Evolutionary conservation across 768 basidiomycete genomes (phyloP), one percentile per base, ranked within the genome.

Genomic region (Pisolithus sp.): DNA sequence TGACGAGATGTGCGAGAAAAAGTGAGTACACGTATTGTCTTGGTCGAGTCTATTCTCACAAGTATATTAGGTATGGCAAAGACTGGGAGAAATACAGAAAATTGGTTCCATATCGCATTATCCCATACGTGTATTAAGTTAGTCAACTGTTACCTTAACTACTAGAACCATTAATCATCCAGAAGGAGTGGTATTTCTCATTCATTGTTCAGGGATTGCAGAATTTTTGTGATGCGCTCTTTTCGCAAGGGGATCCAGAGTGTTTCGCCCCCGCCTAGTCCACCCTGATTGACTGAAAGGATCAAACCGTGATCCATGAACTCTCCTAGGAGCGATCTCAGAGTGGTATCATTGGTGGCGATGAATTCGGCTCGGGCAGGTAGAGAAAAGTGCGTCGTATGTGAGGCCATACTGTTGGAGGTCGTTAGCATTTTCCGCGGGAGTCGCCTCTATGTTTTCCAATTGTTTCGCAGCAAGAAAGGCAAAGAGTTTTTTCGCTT

Each of bases 51-150:
- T 97, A 96, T 67, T 75, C 81, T 64, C 79, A 83, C 62, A 97
- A 96, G 90, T 89, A 56, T 56, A 84, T 69, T 44, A 93, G 90
- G 67, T 95, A 99, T 62, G 93, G 94, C 23, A 80, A 89, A 59
- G 94, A 97, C 62, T 98, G 95, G 95, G 76, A 83, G 50, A 85
- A 77, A 69, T 98, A 98, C 74, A 90, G 82, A 73, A 77, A 83
- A 61, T 71, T 90, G 24, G 94, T 96, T 24, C 87, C 85, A 2
- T 95, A 77, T 58, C 80, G 85, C 53, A 94, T 95, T 56, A 76
- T 95, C 57, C 93, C 91, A 41, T 90, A 88, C 63, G 68, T 91
- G 24, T 91, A 90, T 65, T 91, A 62, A 50, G 52, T 39, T 47
- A 40, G 28, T 40, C 8, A 26, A 17, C 7, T n/a, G 36, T 23